phyloP scores from a whole-genome alignment of 148 eudicot species.

The Rhododendron henanense region DNA sequence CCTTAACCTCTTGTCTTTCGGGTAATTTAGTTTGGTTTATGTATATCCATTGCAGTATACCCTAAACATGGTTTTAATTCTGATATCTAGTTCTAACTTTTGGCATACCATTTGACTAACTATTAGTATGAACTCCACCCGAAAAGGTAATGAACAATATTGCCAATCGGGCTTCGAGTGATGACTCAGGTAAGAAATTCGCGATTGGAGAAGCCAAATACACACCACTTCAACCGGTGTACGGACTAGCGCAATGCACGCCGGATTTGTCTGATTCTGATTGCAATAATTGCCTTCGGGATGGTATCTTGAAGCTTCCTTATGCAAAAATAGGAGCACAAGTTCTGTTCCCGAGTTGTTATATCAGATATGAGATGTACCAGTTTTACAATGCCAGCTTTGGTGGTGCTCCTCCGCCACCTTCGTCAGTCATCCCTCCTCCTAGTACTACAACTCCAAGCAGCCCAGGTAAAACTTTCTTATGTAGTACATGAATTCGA shows the following conservation, averaged over 20 bases:
- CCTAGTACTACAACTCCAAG: background rate
- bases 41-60: too few species aligned
- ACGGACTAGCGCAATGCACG: conserved; percentile 33
- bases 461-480: background rate
- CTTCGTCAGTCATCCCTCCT: background rate
- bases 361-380: background rate
- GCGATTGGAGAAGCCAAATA: conserved; percentile 19
- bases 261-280: conserved; percentile 23
- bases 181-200: background rate
- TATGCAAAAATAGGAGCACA: background rate
- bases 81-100: background rate
- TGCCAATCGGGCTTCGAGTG: background rate
- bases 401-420: background rate
- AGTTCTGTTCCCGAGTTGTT: background rate
- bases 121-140: background rate
- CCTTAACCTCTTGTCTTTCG: too few species aligned
- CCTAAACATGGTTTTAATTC: background rate
- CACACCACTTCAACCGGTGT: conserved; percentile 7
- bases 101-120: background rate
- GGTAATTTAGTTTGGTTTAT: too few species aligned
- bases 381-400: background rate
- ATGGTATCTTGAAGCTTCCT: background rate
- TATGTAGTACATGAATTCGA: background rate
- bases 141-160: background rate
- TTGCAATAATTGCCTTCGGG: conserved; percentile 20